phyloP scores from a whole-genome alignment of 1,284 basidiomycete genomes.

The Anthracocystis setariae region DNA sequence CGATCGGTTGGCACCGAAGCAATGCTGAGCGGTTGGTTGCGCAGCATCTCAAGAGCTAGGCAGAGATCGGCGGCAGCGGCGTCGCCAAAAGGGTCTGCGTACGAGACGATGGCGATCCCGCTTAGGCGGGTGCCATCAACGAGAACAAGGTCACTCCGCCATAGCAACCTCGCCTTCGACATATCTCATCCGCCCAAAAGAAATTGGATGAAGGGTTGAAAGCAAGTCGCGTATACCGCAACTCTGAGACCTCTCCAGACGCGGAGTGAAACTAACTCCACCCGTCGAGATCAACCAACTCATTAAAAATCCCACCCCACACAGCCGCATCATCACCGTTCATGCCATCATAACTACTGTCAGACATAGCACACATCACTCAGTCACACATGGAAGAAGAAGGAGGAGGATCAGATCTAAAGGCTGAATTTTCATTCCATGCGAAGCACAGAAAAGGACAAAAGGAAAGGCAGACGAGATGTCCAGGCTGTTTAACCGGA shows the following conservation, averaged over 20 bases:
- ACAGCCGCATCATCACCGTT: neutral
- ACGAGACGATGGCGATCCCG: conserved; percentile 60
- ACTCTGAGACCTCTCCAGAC: no score
- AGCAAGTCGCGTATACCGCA: neutral
- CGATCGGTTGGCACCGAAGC: conserved; percentile 14
- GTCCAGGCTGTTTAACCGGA: conserved; percentile 39
- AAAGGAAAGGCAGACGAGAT: neutral
- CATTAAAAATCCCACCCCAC: no score
- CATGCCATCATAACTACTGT: neutral
- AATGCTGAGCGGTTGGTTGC: conserved; percentile 54
- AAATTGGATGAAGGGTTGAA: neutral
- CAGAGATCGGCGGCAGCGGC: conserved; percentile 58
- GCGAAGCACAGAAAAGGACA: conserved; percentile 24
- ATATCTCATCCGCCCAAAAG: conserved; percentile 1
- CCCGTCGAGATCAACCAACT: no score
- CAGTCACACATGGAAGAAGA: neutral
- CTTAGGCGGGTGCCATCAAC: conserved; percentile 59
- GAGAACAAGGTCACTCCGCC: conserved; percentile 58
- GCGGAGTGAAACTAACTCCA: no score
- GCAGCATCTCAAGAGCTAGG: conserved; percentile 64
- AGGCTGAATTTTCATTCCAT: conserved; percentile 44
- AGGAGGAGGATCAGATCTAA: conserved; percentile 27
- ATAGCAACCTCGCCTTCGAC: conserved; percentile 55
- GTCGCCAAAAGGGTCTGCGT: conserved; percentile 51
- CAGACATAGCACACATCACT: neutral